phyloP scores from a whole-genome alignment of 495 filamentous ascomycete genomes.

The Aspergillus olivimuriae region DNA sequence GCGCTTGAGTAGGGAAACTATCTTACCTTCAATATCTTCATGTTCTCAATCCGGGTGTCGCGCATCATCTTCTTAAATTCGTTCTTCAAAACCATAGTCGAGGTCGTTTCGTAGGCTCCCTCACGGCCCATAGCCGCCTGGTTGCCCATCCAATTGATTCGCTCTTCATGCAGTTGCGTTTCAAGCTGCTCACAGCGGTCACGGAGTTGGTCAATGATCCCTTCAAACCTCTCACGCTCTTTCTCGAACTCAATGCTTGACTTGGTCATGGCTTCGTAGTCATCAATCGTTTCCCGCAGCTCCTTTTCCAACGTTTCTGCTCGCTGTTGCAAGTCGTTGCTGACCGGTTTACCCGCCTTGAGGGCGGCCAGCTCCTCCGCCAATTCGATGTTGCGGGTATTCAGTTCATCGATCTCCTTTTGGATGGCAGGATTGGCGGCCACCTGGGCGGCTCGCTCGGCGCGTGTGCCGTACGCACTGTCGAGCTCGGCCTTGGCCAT shows the following conservation, averaged over 20 bases:
- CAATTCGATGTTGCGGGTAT: slow-evolving; percentile 51
- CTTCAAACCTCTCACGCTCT: slow-evolving; percentile 72
- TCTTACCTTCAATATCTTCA: slow-evolving; percentile 63
- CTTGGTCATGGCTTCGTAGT: slow-evolving; percentile 83
- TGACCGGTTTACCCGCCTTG: slow-evolving; percentile 35
- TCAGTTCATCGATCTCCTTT: slow-evolving; percentile 60
- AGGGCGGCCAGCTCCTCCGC: slow-evolving; percentile 52
- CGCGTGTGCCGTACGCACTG: slow-evolving; percentile 77
- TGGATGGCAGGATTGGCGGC: slow-evolving; percentile 60
- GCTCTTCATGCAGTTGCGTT: slow-evolving; percentile 62
- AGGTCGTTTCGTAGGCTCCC: slow-evolving; percentile 51
- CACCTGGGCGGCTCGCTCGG: slow-evolving; percentile 70
- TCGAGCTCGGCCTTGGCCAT: slow-evolving; percentile 93
- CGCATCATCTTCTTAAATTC: slow-evolving; percentile 93
- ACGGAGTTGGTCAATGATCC: slow-evolving; percentile 61
- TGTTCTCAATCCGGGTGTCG: slow-evolving; percentile 65
- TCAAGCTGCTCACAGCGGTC: slow-evolving; percentile 65
- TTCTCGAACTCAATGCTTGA: slow-evolving; percentile 82
- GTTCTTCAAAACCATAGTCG: slow-evolving; percentile 66
- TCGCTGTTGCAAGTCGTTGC: slow-evolving; percentile 48
- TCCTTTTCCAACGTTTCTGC: slow-evolving; percentile 66
- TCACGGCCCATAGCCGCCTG: slow-evolving; percentile 46
- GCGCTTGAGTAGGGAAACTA: slow-evolving; percentile 1
- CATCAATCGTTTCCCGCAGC: slow-evolving; percentile 71
- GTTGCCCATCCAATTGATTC: slow-evolving; percentile 61